phyloP scores from a whole-genome alignment of 106 monocot genomes.

The Acanthochlamys bracteata region DNA sequence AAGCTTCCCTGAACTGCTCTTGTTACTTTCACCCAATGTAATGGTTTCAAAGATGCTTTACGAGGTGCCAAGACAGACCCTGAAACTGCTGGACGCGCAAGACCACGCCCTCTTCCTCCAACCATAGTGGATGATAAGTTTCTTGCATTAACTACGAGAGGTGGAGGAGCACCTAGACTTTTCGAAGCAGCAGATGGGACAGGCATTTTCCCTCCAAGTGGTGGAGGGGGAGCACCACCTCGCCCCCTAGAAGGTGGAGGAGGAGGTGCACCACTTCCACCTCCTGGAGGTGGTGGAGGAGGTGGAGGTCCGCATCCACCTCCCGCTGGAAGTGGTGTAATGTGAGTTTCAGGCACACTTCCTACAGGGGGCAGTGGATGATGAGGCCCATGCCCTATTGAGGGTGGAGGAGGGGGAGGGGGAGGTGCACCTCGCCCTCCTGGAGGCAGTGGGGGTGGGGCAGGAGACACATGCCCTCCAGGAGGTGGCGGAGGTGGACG shows the following conservation, averaged over 20 bases:
- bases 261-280: background rate
- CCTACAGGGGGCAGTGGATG: slow-evolving; percentile 13
- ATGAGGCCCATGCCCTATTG: background rate
- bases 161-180: slow-evolving; percentile 43
- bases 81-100: slow-evolving; percentile 22
- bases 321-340: slow-evolving; percentile 17
- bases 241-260: background rate
- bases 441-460: slow-evolving; percentile 3
- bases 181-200: slow-evolving; percentile 1
- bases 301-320: slow-evolving; percentile 21
- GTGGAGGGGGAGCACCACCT: slow-evolving; percentile 16
- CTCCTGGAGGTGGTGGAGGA: slow-evolving; percentile 20
- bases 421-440: slow-evolving; percentile 4
- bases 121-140: slow-evolving; percentile 18
- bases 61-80: slow-evolving; percentile 27
- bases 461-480: background rate
- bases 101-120: slow-evolving; percentile 48
- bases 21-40: slow-evolving; percentile 98
- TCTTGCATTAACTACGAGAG: slow-evolving; percentile 25
- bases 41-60: slow-evolving; percentile 66
- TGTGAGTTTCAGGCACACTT: slow-evolving; percentile 3
- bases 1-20: slow-evolving; percentile 95
- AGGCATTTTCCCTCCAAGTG: slow-evolving; percentile 8
- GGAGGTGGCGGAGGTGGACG: slow-evolving; percentile 5
- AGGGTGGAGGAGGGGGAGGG: slow-evolving; percentile 16